Base-by-base conservation (phyloP, 108 stramenopile species). In the Nitzschia palea region DNA sequence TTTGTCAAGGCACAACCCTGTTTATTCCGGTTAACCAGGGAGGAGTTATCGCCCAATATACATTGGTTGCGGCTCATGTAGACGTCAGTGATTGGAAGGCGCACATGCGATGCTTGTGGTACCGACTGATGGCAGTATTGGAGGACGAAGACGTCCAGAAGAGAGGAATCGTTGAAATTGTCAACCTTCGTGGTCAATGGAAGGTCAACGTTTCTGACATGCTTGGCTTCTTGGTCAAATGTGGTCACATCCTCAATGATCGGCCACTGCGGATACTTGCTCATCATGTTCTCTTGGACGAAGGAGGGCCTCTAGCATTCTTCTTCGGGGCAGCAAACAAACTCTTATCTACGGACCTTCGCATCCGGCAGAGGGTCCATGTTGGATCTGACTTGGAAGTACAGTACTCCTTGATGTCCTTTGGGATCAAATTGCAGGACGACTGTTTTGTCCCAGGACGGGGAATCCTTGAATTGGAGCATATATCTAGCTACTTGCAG, bases 111-210 rank as follows among this genome's bases (percentile, higher is more conserved):
- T 50, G 33, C 18, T 5, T 18, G n/a, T 50, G 48, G 47, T 63
- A 48, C 32, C 32, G 33, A 17, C 14, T n/a, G 1, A 27, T 63
- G 25, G 8, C 28, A 31, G 31, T n/a, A 1, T 23, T 63, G 15
- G 30, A 36, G 2, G 65, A 54, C 9, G 65, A 63, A 26, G 45
- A 47, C 6, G 26, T 48, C 27, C 62, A 63, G 32, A 48, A 28
- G 1, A 26, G 32, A 32, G 62, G 62, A 1, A 30, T 63, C 18
- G 62, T 63, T 8, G 30, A 63, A 36, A 9, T 63, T 4, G 17
- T 63, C 0, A 33, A 50, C 26, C 30, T 10, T 28, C 20, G 17
- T 2, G 62, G 62, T 22, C 15, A 18, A n/a, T 48, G 47, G 47
- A 8, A 20, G 47, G 5, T 20, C n/a, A 20, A 12, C 47, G 47